Conservation (phyloP, 768 basidiomycete genomes). For the Mycena rebaudengoi region DNA sequence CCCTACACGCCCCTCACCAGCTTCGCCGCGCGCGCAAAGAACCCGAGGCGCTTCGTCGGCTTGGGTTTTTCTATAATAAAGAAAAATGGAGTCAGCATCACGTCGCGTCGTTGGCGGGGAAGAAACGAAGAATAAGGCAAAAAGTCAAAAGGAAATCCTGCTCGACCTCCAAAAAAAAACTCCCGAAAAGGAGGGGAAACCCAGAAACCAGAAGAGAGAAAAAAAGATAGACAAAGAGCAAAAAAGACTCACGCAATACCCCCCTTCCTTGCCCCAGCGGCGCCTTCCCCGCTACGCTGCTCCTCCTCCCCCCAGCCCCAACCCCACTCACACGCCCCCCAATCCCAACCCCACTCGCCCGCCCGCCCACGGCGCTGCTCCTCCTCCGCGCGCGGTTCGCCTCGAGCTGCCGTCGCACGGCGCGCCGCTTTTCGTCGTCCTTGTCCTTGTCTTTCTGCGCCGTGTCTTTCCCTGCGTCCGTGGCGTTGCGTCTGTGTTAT, state of each 20-base stretch:
- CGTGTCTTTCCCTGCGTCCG: constrained; percentile 53
- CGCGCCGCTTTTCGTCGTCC: too few relatives aligned
- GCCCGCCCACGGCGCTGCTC: constrained; percentile 65
- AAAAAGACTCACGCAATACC: too few relatives aligned
- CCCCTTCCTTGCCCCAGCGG: too few relatives aligned
- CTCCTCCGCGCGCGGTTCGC: constrained; percentile 71
- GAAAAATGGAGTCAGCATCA: too few relatives aligned
- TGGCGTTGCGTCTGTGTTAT: constrained; percentile 37
- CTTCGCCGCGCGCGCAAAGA: constrained; percentile 75
- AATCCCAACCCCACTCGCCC: constrained; percentile 50
- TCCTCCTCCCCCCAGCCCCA: too few relatives aligned
- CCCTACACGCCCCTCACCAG: constrained; percentile 80
- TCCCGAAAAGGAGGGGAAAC: too few relatives aligned
- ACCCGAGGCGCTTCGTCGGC: constrained; percentile 66
- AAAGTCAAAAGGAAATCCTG: constrained; percentile 9
- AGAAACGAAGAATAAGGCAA: constrained; percentile 10
- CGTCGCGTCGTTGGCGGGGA: too few relatives aligned
- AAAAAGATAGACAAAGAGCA: too few relatives aligned
- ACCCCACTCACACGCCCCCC: too few relatives aligned
- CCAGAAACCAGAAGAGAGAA: too few relatives aligned
- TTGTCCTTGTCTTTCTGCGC: constrained; percentile 61
- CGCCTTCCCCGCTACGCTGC: too few relatives aligned
- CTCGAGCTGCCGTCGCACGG: constrained; percentile 70
- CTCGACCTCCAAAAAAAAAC: too few relatives aligned
- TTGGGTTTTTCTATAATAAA: constrained; percentile 48